Percentiles rank a stretch among this genome's conserved stretches.
These are phyloP conservation scores for Cichorium intybus DNA, from an alignment of 140 eudicot genomes.

Conservation along the genomic window DNA sequence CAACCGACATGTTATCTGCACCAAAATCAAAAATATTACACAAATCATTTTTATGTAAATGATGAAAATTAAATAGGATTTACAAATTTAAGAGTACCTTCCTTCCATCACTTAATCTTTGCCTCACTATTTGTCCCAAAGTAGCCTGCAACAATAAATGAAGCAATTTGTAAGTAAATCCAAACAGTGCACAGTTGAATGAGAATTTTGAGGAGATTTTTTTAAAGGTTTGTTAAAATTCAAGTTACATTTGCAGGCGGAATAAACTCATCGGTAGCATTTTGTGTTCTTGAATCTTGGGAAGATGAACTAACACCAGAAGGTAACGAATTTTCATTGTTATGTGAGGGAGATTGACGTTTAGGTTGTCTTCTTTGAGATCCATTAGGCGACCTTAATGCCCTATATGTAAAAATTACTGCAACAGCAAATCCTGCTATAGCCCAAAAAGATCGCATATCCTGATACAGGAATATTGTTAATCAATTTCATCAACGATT, in stretches of 20 bases:
- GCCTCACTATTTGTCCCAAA: slow-evolving; percentile 29
- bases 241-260: slow-evolving; percentile 60
- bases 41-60: background rate
- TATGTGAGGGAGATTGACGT: slow-evolving; percentile 45
- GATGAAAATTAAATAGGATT: background rate
- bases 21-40: slow-evolving; percentile 8
- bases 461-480: slow-evolving; percentile 38
- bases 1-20: slow-evolving; percentile 76
- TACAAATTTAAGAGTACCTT: slow-evolving; percentile 22
- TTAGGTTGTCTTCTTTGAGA: slow-evolving; percentile 71
- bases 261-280: slow-evolving; percentile 55
- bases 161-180: background rate
- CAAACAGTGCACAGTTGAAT: background rate
- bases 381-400: slow-evolving; percentile 59
- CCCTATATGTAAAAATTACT: slow-evolving; percentile 68
- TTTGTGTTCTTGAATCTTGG: slow-evolving; percentile 59
- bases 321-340: slow-evolving; percentile 35
- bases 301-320: slow-evolving; percentile 39
- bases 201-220: too few relatives aligned
- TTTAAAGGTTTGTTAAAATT: background rate
- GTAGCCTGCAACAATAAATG: slow-evolving; percentile 18
- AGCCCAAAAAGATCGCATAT: slow-evolving; percentile 65
- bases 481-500: background rate
- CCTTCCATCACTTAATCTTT: slow-evolving; percentile 26
- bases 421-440: slow-evolving; percentile 88